These are phyloP conservation scores for Effrenium voratum DNA, from an alignment of 73 alveolate genomes.

Conservation along the genomic window DNA sequence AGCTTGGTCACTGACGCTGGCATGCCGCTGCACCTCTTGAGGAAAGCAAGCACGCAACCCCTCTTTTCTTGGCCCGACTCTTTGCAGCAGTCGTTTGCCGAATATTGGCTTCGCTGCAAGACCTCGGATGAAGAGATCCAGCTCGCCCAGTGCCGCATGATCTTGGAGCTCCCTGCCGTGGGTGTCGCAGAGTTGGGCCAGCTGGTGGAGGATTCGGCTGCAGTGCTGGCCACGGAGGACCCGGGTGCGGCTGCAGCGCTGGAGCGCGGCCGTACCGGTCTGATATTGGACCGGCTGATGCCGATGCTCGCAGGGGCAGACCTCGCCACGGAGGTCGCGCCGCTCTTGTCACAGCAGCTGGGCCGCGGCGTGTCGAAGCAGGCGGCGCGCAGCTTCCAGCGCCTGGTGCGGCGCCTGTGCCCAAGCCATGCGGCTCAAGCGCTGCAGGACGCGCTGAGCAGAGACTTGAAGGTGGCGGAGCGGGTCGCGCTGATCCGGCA, in stretches of 20 bases:
- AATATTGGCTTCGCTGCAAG: background rate
- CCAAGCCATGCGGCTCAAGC: background rate
- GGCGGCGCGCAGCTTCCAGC: constrained; percentile 80
- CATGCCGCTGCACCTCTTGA: constrained; percentile 25
- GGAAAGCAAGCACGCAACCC: background rate
- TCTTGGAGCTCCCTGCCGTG: constrained; percentile 26
- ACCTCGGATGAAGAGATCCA: background rate
- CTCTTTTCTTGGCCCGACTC: background rate
- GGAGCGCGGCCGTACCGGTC: background rate
- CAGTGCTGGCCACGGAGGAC: background rate
- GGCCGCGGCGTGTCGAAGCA: constrained; percentile 62
- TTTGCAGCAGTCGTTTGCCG: constrained; percentile 21
- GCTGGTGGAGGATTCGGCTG: background rate
- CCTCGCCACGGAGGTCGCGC: background rate
- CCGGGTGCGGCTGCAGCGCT: background rate
- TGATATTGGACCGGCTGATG: constrained; percentile 42
- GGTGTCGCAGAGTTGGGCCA: background rate
- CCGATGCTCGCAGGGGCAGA: constrained; percentile 22
- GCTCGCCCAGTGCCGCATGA: background rate
- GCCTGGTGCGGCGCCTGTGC: constrained; percentile 25
- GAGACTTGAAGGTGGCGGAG: constrained; percentile 52
- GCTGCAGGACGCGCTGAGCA: background rate
- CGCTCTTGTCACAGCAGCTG: background rate
- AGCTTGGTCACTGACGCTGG: background rate
- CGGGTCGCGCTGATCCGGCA: constrained; percentile 61